Conservation (phyloP, 164 flowering plant species). For the Vitis labrusca region DNA sequence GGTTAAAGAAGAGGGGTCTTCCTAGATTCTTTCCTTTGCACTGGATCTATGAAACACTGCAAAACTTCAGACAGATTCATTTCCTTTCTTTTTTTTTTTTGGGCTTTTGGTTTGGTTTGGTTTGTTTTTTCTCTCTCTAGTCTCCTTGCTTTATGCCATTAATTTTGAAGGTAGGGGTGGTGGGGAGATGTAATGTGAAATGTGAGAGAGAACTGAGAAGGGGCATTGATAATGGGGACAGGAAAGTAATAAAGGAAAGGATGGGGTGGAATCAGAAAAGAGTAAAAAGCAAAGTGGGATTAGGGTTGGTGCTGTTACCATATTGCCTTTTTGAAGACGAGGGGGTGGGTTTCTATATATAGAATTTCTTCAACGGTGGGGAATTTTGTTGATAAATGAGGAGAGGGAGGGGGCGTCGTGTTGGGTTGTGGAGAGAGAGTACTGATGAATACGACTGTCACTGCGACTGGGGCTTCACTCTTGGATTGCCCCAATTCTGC, state of each 20-base stretch:
- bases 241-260: no score
- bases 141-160: no score
- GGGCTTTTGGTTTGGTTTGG: no score
- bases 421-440: not conserved
- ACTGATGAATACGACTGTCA: not conserved
- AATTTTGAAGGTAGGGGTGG: no score
- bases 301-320: not conserved
- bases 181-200: not conserved
- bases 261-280: not conserved
- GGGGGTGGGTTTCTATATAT: conserved; percentile 10
- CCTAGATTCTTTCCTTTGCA: conserved; percentile 30
- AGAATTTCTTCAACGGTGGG: conserved; percentile 21
- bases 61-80: conserved; percentile 14
- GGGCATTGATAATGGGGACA: no score
- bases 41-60: conserved; percentile 36
- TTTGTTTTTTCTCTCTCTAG: no score
- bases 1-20: conserved; percentile 4
- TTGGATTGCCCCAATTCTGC: not conserved
- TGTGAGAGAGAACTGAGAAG: not conserved
- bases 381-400: not conserved
- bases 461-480: conserved; percentile 21
- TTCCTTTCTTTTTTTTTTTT: not conserved
- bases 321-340: conserved; percentile 3
- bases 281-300: not conserved
- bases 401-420: not conserved